phyloP scores from a whole-genome alignment of 2,329 filamentous ascomycete genomes.

The Bisporella sp. region DNA sequence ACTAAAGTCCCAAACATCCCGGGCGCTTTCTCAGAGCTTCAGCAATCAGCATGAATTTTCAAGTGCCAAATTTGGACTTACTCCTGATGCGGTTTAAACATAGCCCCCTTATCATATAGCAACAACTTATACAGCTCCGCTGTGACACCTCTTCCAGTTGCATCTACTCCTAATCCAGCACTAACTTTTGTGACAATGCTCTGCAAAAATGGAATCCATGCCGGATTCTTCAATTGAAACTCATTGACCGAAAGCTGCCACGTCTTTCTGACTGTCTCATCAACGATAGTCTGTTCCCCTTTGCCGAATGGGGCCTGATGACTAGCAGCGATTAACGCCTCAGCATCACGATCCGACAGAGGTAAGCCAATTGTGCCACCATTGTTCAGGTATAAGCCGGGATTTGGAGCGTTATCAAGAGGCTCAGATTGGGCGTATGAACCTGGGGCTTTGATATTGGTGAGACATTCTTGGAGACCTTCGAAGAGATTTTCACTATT shows the following conservation, averaged over 20 bases:
- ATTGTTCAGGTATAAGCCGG: conserved; percentile 16
- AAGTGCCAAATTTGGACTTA: conserved; percentile 2
- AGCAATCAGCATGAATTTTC: not conserved
- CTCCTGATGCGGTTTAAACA: conserved; percentile 41
- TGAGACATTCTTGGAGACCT: conserved; percentile 10
- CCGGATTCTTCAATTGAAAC: conserved; percentile 30
- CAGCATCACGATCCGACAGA: conserved; percentile 17
- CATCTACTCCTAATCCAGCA: conserved; percentile 27
- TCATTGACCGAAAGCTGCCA: conserved; percentile 35
- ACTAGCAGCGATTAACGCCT: conserved; percentile 12
- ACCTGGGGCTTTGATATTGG: conserved; percentile 7
- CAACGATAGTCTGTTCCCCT: conserved; percentile 33
- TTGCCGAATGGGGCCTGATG: conserved; percentile 31
- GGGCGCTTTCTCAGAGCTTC: conserved; percentile 35
- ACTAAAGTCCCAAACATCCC: conserved; percentile 45
- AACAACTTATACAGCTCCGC: conserved; percentile 40
- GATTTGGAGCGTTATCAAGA: conserved; percentile 10
- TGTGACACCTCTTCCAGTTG: conserved; percentile 14
- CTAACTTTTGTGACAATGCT: conserved; percentile 20
- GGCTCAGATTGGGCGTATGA: conserved; percentile 10
- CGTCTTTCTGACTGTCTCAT: conserved; percentile 34
- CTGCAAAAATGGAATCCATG: conserved; percentile 28
- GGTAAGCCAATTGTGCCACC: conserved; percentile 19
- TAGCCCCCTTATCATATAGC: conserved; percentile 42
- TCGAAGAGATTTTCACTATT: not conserved